Evolutionary conservation across 108 stramenopile genomes (phyloP), one percentile per base, ranked within the genome.

Genomic region (Parietichytrium sp.): DNA sequence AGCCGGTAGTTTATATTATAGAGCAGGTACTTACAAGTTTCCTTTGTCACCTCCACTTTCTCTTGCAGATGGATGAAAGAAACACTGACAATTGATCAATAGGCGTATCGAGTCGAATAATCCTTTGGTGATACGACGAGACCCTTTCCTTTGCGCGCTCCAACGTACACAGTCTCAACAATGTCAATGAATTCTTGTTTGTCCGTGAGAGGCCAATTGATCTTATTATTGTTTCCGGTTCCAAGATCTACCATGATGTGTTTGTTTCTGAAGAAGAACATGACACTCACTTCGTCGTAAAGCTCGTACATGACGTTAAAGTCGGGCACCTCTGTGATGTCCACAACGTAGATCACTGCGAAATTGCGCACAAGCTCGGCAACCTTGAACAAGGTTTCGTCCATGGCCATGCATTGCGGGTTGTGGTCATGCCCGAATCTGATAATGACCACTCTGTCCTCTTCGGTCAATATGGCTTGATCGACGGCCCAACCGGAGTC

Each of bases 181-280:
- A 99, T 97, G 88, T 97, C 98, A 78, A 99, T 97, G 29, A 99
- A 82, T 80, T 99, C 98, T 83, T 99, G 96, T 86, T 97, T 94
- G 83, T 98, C 94, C 47, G 93, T 90, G 72, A 99, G 81, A 0
- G 96, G 95, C 95, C 95, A 99, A 82, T 97, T 96, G 83, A 99
- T 97, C 81, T 99, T 99, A 89, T 99, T 99, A 87, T 99, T 99
- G 83, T 99, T 97, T 51, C 98, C 98, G 23, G 98, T 99, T 26
- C 98, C 96, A 49, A 96, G 80, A 89, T 98, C 98, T 30, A 99
- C 93, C 96, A 99, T 98, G 51, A 98, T 97, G 86, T 98, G 96
- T 85, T 90, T 91, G 93, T 99, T 99, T 3, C 96, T 90, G 90
- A 94, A 98, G 85, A 99, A 99, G 83, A 97, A 97, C 98, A 99